phyloP scores from a whole-genome alignment of 2,329 filamentous ascomycete species.

The Rachicladosporium sp. region DNA sequence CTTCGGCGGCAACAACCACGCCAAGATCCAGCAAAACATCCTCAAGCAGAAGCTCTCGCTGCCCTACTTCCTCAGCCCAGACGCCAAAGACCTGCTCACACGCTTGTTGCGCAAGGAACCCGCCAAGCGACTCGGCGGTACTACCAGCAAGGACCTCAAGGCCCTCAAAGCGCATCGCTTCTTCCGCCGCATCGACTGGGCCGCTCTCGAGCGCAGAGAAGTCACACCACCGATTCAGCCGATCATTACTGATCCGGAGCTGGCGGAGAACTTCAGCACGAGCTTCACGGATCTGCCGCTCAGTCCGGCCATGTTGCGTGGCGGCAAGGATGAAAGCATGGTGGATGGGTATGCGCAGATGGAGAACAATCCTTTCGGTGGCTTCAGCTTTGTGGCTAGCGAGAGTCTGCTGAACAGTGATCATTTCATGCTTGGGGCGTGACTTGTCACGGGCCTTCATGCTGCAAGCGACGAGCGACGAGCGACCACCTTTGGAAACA shows the following conservation, averaged over 20 bases:
- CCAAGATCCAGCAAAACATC: constrained; percentile 93
- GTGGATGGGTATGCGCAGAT: constrained; percentile 9
- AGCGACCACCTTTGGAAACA: too few relatives aligned
- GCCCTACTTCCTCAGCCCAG: constrained; percentile 80
- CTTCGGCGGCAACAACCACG: constrained; percentile 80
- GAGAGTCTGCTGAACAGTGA: constrained; percentile 35
- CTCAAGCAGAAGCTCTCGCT: constrained; percentile 79
- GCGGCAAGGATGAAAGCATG: constrained; percentile 11
- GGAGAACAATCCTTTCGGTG: constrained; percentile 38
- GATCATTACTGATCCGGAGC: constrained; percentile 88
- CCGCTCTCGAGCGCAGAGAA: constrained; percentile 68
- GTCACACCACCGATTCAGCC: constrained; percentile 82
- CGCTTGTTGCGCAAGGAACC: constrained; percentile 87
- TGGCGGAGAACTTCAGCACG: constrained; percentile 90
- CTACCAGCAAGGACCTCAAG: constrained; percentile 77
- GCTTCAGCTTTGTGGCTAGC: constrained; percentile 42
- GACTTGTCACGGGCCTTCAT: constrained; percentile 13
- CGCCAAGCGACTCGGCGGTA: constrained; percentile 74
- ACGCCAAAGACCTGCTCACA: constrained; percentile 88
- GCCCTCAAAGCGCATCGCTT: constrained; percentile 87
- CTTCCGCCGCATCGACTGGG: constrained; percentile 96
- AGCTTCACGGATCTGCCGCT: constrained; percentile 82
- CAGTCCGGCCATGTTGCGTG: constrained; percentile 49
- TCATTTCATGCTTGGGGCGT: constrained; percentile 22
- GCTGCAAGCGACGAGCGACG: too few relatives aligned